A percentile compares a stretch with the other conserved stretches of the same genome.
Conservation (phyloP, 2,329 filamentous ascomycete species). For the Pezicula rhizophila region DNA sequence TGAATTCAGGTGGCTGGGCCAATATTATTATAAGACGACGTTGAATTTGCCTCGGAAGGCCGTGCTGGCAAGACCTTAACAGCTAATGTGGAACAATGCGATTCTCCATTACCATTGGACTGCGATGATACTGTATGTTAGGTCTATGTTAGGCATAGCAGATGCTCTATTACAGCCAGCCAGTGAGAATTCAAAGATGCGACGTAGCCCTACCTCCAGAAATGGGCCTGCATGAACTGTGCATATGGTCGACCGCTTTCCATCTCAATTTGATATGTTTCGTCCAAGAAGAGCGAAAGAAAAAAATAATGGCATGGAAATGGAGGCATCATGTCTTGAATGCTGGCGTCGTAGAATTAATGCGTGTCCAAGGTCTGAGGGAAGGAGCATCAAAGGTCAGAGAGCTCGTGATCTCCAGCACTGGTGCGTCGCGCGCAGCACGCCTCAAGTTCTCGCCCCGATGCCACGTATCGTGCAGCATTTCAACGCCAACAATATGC, state of each 20-base stretch:
- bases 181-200: too few species aligned
- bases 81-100: background rate
- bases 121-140: too few species aligned
- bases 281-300: background rate
- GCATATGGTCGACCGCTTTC: background rate
- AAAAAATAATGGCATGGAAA: background rate
- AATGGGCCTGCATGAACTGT: background rate
- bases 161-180: too few species aligned
- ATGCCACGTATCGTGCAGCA: slow-evolving; percentile 5
- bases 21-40: background rate
- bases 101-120: background rate
- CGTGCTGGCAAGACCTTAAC: background rate
- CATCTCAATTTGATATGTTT: background rate
- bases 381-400: background rate
- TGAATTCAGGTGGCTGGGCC: background rate
- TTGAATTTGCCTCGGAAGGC: background rate
- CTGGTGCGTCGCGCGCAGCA: background rate
- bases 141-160: too few species aligned
- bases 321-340: background rate
- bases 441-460: too few species aligned
- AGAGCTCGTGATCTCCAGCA: background rate
- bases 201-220: too few species aligned
- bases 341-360: background rate
- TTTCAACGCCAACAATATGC: background rate
- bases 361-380: background rate